Conservation (phyloP, 306 rosid species). For the Prunus mume region DNA sequence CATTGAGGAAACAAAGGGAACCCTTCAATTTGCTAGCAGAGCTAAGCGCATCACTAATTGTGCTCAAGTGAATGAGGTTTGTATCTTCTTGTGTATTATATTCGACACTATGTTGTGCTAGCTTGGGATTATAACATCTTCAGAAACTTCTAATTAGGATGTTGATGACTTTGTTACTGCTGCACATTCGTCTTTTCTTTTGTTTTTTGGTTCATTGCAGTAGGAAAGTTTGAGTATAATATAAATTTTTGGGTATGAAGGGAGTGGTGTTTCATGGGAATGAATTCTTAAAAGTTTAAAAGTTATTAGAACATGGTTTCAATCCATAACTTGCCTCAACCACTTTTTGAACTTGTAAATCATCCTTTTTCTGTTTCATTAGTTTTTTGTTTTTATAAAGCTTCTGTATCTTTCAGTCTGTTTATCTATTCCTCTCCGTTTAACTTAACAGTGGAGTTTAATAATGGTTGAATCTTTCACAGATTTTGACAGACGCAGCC, state of each 20-base stretch:
- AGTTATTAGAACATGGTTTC: not conserved
- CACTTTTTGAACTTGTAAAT: not conserved
- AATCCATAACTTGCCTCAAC: not conserved
- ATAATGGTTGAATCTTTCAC: constrained; percentile 13
- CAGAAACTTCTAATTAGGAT: not conserved
- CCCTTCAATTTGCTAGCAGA: constrained; percentile 98
- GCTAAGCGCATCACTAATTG: constrained; percentile 95
- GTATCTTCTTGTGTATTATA: constrained; percentile 6
- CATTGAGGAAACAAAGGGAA: constrained; percentile 93
- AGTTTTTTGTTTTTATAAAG: not conserved
- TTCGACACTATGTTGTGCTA: not conserved
- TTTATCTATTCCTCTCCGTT: constrained; percentile 7
- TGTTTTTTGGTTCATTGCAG: not conserved
- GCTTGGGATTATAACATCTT: not conserved
- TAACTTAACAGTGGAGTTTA: constrained; percentile 6
- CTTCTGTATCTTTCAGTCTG: not conserved
- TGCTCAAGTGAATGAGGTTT: constrained; percentile 93
- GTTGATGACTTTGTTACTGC: not conserved
- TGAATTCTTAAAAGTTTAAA: not conserved
- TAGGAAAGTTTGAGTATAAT: not conserved
- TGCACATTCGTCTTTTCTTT: not conserved
- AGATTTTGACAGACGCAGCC: constrained; percentile 95
- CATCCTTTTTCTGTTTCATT: not conserved
- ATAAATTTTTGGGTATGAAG: not conserved
- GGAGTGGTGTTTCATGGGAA: not conserved